Conservation (phyloP, 2,329 filamentous ascomycete species). For the Gaeumannomyces tritici region DNA sequence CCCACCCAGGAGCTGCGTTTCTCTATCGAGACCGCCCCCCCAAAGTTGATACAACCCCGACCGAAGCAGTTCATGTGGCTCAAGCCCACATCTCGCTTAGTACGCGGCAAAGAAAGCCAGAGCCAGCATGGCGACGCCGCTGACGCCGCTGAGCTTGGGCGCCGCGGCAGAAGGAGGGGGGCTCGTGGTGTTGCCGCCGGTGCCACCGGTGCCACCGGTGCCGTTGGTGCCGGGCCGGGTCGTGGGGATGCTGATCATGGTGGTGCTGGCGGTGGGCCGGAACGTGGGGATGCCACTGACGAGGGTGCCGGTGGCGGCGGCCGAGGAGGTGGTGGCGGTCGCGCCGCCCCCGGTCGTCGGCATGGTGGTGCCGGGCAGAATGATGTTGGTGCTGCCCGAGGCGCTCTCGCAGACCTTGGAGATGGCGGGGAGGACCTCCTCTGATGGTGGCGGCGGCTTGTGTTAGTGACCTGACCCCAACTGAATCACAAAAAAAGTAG, state of each 20-base stretch:
- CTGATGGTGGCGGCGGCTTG: slow-evolving; percentile 2
- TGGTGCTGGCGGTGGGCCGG: slow-evolving; percentile 2
- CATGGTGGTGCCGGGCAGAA: background rate
- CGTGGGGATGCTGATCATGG: slow-evolving; percentile 2
- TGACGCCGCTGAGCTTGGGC: slow-evolving; percentile 4
- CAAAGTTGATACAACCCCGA: no score
- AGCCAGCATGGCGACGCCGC: slow-evolving; percentile 11
- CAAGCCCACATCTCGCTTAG: background rate
- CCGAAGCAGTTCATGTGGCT: background rate
- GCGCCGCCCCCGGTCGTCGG: slow-evolving; percentile 1
- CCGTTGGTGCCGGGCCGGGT: slow-evolving; percentile 7
- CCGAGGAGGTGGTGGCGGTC: slow-evolving; percentile 3
- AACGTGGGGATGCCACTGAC: background rate
- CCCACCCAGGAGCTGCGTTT: no score
- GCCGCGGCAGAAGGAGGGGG: no score
- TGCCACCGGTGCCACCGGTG: no score
- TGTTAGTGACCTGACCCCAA: background rate
- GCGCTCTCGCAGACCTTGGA: slow-evolving; percentile 50
- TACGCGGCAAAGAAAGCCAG: slow-evolving; percentile 12
- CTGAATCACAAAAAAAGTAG: background rate
- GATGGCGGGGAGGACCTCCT: slow-evolving; percentile 30
- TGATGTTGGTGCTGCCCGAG: slow-evolving; percentile 16
- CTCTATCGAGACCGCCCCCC: no score
- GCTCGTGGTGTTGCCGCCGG: background rate
- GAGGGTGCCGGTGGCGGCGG: slow-evolving; percentile 1